Conservation (phyloP, 2,329 filamentous ascomycete genomes). For the Penicillium sp. region DNA sequence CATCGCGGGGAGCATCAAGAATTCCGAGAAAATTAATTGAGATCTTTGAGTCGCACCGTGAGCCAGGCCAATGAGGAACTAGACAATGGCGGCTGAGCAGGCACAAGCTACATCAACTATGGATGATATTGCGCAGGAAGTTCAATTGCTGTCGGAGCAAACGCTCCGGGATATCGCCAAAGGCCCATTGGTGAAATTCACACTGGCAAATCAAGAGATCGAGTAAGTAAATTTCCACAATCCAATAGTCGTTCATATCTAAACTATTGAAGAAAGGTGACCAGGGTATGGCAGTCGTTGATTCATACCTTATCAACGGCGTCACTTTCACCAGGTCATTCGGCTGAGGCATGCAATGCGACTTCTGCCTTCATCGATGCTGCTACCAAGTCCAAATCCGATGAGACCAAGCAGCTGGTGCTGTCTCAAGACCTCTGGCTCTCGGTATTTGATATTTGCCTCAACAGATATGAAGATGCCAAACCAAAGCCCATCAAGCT, state of each 20-base stretch:
- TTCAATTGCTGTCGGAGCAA: slow-evolving; percentile 39
- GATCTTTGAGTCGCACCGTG: slow-evolving; percentile 9
- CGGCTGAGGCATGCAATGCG: slow-evolving; percentile 47
- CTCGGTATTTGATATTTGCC: slow-evolving; percentile 41
- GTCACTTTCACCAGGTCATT: slow-evolving; percentile 42
- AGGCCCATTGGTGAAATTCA: slow-evolving; percentile 39
- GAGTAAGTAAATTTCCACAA: slow-evolving; percentile 29
- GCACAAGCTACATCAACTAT: slow-evolving; percentile 21
- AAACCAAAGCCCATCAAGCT: slow-evolving; percentile 50
- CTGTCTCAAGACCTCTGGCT: slow-evolving; percentile 41
- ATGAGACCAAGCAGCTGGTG: slow-evolving; percentile 35
- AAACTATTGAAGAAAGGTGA: slow-evolving; percentile 32
- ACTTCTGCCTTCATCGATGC: slow-evolving; percentile 47
- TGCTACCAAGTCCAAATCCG: slow-evolving; percentile 33
- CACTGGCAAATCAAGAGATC: slow-evolving; percentile 30
- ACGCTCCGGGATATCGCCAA: slow-evolving; percentile 37
- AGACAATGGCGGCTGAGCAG: slow-evolving; percentile 25
- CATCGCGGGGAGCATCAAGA: slow-evolving; percentile 28
- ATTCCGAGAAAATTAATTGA: slow-evolving; percentile 11
- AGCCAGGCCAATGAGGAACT: slow-evolving; percentile 16
- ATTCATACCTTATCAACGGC: slow-evolving; percentile 44
- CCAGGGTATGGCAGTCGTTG: slow-evolving; percentile 42
- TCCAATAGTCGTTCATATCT: background rate
- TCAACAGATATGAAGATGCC: slow-evolving; percentile 45
- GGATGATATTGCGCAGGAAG: slow-evolving; percentile 36